Evolutionary conservation across 768 basidiomycete species (phyloP), one percentile per base, ranked within the genome.

Genomic region (Mrakia frigida): DNA sequence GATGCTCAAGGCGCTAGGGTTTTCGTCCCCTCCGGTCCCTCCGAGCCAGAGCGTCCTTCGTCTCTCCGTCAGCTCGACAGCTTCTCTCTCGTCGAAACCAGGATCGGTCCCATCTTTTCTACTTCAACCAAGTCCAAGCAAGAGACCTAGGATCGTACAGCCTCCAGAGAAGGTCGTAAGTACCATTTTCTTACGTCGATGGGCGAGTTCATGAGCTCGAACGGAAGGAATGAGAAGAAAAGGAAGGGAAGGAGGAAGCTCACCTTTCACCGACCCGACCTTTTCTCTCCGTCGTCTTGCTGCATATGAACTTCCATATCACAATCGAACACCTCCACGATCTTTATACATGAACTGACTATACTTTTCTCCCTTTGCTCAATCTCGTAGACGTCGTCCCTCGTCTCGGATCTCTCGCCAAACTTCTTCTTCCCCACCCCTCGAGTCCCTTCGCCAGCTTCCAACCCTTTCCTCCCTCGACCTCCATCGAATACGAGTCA

Each of bases 1-100:
- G 65, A 68, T 68, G 65, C 37, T 68, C 37, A 68, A 68, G 65
- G 65, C 65, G 39, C 35, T 68, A 6, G 65, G 65, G 21, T 68
- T 35, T 6, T 41, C 65, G 65, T 43, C 39, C 5, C 10, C 65
- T 35, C 25, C 65, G 25, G 23, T 39, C 35, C 9, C 65, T 35
- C 37, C 65, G 35, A n/a, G 35, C 13, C 25, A 35, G 65, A 18
- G 21, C 37, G 35, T 39, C 37, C 9, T 39, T 37, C 65, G 37
- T 10, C 37, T 68, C 1, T 25, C 65, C 21, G 35, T 37, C 25
- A 25, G 35, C 37, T 68, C 65, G 65, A 21, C 31, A 39, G 35
- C 65, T 14, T 68, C 65, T 11, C 10, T 37, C 37, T 39, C 65
- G 25, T 25, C 39, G 18, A 25, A 35, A 11, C 31, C n/a, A 31